These are phyloP conservation scores for Colletotrichum euphorbiae DNA, from an alignment of 2,329 filamentous ascomycete species.

Conservation along the genomic window DNA sequence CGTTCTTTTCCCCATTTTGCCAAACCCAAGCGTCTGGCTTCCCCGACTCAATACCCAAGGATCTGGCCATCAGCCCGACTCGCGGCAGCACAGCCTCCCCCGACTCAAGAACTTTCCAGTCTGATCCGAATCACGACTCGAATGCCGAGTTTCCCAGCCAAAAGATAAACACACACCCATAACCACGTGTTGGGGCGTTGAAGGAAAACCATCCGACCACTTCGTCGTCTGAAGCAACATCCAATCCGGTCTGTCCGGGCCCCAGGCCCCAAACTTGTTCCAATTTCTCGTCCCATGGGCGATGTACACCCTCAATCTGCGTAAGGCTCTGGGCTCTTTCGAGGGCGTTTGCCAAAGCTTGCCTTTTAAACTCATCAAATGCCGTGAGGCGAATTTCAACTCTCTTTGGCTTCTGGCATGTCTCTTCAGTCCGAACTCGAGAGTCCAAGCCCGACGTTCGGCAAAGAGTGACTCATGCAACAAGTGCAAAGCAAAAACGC, in stretches of 20 bases:
- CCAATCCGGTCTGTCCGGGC: too few relatives aligned
- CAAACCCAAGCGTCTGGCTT: not conserved
- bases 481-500: not conserved
- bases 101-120: not conserved
- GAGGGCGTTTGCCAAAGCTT: not conserved
- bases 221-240: too few relatives aligned
- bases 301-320: too few relatives aligned
- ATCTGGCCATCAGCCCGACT: not conserved
- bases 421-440: not conserved
- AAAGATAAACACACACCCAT: too few relatives aligned
- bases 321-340: too few relatives aligned
- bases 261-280: too few relatives aligned
- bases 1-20: too few relatives aligned
- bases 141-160: not conserved
- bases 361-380: not conserved
- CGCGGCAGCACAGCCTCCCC: not conserved
- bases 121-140: constrained; percentile 5
- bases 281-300: too few relatives aligned
- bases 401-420: not conserved
- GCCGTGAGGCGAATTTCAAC: not conserved
- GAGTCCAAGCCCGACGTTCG: not conserved
- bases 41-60: not conserved
- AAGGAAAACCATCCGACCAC: too few relatives aligned
- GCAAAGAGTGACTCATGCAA: not conserved
- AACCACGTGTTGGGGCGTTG: too few relatives aligned